Evolutionary conservation across 2,329 filamentous ascomycete species (phyloP).

Genomic region (Elsinoe ampelina): DNA sequence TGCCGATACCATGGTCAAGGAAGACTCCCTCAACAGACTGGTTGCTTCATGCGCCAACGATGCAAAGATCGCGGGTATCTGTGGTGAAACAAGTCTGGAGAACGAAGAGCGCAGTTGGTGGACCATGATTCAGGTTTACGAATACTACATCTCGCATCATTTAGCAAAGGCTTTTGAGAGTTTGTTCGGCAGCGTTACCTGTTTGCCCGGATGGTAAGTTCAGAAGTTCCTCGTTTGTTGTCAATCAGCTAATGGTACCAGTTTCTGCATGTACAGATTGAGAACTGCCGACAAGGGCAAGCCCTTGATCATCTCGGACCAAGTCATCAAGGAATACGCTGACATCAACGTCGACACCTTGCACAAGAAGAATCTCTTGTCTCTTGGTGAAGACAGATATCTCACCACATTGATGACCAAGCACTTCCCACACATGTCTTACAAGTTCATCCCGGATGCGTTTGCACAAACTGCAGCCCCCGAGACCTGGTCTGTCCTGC

Average conservation of each 20-base stretch:
- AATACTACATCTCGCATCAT: slow-evolving; percentile 98
- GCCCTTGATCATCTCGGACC: slow-evolving; percentile 86
- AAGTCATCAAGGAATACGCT: slow-evolving; percentile 77
- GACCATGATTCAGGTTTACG: slow-evolving; percentile 99
- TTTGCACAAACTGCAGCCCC: slow-evolving; percentile 90
- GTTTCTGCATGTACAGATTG: slow-evolving; percentile 98
- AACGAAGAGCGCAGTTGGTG: slow-evolving; percentile 95
- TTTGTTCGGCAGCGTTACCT: slow-evolving; percentile 94
- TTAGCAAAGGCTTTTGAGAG: slow-evolving; percentile 95
- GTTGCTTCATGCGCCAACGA: slow-evolving; percentile 90
- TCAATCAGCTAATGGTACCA: slow-evolving; percentile 32
- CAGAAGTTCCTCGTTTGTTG: background rate
- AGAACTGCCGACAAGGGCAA: slow-evolving; percentile 89
- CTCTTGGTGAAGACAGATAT: slow-evolving; percentile 93
- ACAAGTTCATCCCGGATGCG: slow-evolving; percentile 90
- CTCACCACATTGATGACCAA: slow-evolving; percentile 97
- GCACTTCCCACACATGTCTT: slow-evolving; percentile 89
- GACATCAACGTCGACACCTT: slow-evolving; percentile 86
- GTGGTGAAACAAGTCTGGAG: slow-evolving; percentile 89
- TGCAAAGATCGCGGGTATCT: slow-evolving; percentile 93
- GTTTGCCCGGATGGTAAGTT: slow-evolving; percentile 94
- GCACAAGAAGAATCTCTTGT: slow-evolving; percentile 87
- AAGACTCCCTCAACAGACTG: slow-evolving; percentile 85
- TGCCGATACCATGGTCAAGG: slow-evolving; percentile 86
- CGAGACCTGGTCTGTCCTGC: slow-evolving; percentile 82